Conservation (phyloP, 331 rosid genomes). For the Spiraea crenata region DNA sequence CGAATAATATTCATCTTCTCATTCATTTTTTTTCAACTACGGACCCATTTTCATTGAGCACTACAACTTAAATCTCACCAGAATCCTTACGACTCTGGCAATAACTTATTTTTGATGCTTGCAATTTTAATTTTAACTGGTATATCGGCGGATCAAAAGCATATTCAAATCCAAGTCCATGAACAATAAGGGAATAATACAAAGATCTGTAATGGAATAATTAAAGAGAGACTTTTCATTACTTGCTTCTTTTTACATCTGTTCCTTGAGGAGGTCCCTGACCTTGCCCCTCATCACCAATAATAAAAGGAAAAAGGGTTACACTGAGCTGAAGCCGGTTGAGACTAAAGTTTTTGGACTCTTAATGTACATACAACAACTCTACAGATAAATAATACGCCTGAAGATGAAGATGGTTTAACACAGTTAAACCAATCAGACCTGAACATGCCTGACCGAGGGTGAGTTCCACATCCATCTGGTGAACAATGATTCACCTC, state of each 20-base stretch:
- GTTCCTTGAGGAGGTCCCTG: conserved; percentile 8
- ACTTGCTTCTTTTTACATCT: conserved; percentile 19
- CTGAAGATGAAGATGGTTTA: conserved; percentile 23
- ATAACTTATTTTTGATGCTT: too few relatives aligned
- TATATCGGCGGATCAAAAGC: too few relatives aligned
- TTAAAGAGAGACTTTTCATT: conserved; percentile 21
- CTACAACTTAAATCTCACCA: too few relatives aligned
- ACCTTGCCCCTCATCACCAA: neutral
- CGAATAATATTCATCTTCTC: neutral
- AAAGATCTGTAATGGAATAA: conserved; percentile 11
- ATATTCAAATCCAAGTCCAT: too few relatives aligned
- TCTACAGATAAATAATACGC: neutral
- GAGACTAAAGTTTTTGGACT: neutral
- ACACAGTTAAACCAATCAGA: conserved; percentile 32
- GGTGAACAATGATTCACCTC: conserved; percentile 88
- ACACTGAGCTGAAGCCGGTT: conserved; percentile 6
- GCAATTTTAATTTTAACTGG: too few relatives aligned
- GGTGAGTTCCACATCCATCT: conserved; percentile 32
- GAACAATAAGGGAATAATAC: neutral
- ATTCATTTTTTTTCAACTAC: neutral
- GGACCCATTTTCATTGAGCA: neutral
- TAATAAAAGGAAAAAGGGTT: neutral
- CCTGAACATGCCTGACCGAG: neutral
- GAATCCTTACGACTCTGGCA: too few relatives aligned
- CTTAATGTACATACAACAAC: neutral